phyloP scores from a whole-genome alignment of 495 filamentous ascomycete species.

The Sphaerosporella brunnea region DNA sequence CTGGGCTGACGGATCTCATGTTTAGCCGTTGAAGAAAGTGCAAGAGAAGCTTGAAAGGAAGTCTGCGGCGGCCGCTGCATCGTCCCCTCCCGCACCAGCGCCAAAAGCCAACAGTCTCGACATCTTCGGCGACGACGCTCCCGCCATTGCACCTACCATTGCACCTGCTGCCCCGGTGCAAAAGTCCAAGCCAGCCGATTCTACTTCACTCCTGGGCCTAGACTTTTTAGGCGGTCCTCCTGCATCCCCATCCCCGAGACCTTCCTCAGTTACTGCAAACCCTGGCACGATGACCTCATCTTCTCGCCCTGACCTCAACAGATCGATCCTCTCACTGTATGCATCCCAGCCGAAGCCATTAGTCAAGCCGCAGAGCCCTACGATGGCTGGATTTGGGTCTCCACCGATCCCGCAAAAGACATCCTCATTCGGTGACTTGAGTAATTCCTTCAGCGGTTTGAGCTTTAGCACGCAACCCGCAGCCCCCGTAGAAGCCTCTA shows the following conservation, averaged over 20 bases:
- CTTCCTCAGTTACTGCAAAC: conserved; percentile 28
- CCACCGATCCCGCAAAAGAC: conserved; percentile 27
- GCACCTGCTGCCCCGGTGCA: conserved; percentile 38
- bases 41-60: conserved; percentile 50
- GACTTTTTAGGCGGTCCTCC: conserved; percentile 73
- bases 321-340: conserved; percentile 90
- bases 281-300: conserved; percentile 16
- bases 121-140: conserved; percentile 43
- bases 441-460: conserved; percentile 74
- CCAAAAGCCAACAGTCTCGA: conserved; percentile 32
- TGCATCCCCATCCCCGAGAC: conserved; percentile 47
- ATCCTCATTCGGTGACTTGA: conserved; percentile 51
- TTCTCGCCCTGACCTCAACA: conserved; percentile 85
- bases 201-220: conserved; percentile 79
- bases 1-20: conserved; percentile 9
- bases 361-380: conserved; percentile 29
- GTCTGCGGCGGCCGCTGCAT: conserved; percentile 27
- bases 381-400: conserved; percentile 14
- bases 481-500: conserved; percentile 38
- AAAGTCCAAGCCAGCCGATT: conserved; percentile 51
- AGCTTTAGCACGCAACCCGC: conserved; percentile 44
- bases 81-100: conserved; percentile 22
- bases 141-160: conserved; percentile 3
- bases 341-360: conserved; percentile 54
- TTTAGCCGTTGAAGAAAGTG: conserved; percentile 50